phyloP scores from a whole-genome alignment of 148 eudicot genomes.

The Vaccinium corymbosum region DNA sequence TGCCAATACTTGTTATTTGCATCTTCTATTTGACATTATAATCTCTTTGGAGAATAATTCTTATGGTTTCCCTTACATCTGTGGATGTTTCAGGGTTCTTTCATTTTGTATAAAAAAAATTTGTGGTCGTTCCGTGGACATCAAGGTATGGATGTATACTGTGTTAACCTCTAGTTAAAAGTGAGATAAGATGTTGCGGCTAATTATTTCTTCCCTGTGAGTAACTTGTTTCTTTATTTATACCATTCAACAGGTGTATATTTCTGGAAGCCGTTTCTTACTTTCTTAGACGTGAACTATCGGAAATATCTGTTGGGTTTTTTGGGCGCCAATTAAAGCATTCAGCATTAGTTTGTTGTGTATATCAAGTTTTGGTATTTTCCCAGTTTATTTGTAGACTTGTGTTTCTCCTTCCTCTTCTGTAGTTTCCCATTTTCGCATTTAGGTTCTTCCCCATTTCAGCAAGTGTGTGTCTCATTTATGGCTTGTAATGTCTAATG shows the following conservation, averaged over 20 bases:
- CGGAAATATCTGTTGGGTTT: slow-evolving; percentile 4
- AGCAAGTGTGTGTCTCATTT: not conserved
- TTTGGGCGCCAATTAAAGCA: not conserved
- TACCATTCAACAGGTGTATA: slow-evolving; percentile 45
- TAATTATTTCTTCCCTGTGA: not conserved
- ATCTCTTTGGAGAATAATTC: not conserved
- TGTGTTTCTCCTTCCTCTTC: not conserved
- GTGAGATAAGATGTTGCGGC: not conserved
- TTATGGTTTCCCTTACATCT: slow-evolving; percentile 4
- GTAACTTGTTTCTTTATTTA: slow-evolving; percentile 1
- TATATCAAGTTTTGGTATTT: not conserved
- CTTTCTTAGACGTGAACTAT: slow-evolving; percentile 13
- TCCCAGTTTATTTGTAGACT: not conserved
- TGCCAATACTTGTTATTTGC: slow-evolving; percentile 17
- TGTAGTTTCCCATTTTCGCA: not conserved
- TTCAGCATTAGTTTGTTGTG: slow-evolving; percentile 8
- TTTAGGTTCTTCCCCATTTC: not conserved
- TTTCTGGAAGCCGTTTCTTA: slow-evolving; percentile 39
- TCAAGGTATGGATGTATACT: slow-evolving; percentile 34
- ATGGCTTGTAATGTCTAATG: not conserved
- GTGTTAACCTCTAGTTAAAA: not conserved
- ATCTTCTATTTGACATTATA: not conserved
- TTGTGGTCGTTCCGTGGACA: slow-evolving; percentile 29
- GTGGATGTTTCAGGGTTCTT: slow-evolving; percentile 39
- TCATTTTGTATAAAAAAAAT: slow-evolving; percentile 43